Conservation (phyloP, 306 rosid genomes). For the Cucumis cinereus region DNA sequence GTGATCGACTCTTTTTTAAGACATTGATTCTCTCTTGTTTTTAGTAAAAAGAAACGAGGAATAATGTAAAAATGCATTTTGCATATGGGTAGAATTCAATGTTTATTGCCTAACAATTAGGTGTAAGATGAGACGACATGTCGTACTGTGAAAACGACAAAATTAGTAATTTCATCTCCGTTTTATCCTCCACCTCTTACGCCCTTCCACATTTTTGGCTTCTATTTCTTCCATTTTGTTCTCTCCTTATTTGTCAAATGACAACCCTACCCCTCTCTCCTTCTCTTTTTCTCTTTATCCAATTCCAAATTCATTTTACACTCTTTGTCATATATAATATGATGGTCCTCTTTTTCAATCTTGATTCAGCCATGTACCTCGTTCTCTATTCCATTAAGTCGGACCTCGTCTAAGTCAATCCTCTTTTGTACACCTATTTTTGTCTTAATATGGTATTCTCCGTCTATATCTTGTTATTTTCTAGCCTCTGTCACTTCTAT, state of each 20-base stretch:
- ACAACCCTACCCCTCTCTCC: neutral
- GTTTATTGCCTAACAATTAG: neutral
- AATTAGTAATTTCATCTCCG: neutral
- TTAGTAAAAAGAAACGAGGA: neutral
- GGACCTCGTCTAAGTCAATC: too few species aligned
- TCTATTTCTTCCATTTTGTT: neutral
- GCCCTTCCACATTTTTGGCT: neutral
- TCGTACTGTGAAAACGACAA: neutral
- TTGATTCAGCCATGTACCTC: too few species aligned
- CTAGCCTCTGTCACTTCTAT: too few species aligned
- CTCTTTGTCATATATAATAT: too few species aligned
- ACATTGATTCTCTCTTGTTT: too few species aligned
- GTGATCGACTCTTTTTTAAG: too few species aligned
- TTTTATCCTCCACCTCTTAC: neutral
- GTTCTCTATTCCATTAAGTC: too few species aligned
- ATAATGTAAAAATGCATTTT: neutral
- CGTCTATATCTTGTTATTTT: too few species aligned
- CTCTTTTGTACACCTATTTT: too few species aligned
- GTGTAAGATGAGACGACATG: neutral
- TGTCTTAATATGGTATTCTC: too few species aligned
- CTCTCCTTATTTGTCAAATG: neutral
- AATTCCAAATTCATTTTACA: too few species aligned
- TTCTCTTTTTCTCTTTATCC: neutral
- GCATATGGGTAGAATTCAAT: neutral
- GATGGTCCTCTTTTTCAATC: too few species aligned